Evolutionary conservation across 768 basidiomycete species (phyloP), one percentile per base, ranked within the genome.

Genomic region (Lepiota brunneoincarnata): DNA sequence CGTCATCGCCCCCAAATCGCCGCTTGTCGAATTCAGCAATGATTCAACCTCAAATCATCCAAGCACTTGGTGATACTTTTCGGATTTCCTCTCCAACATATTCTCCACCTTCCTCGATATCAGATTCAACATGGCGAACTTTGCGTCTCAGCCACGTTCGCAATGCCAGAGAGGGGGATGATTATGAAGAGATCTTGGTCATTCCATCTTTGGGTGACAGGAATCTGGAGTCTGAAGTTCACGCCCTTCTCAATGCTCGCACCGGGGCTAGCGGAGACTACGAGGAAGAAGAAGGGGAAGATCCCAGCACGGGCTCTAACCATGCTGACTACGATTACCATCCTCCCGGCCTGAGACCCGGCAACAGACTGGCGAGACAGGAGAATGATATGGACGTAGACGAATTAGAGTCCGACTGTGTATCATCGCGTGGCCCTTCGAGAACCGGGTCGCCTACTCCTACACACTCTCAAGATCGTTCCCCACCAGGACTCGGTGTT

Each of bases 21-120:
- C 52, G 44, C 23, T 44, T 43, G 14, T 5, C 44, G 4, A 46
- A 24, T 18, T 37, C 52, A 17, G 20, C 31, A 12, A 44, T 17
- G 12, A 37, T 36, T 17, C 52, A 69, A 6, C 76, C 83, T 5
- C 73, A 73, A 17, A 71, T 77, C 36, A 70, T 79, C 36, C 78
- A 77, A 60, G 80, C 81, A 10, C 65, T 80, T 18, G 81, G 81
- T 51, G 83, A 86, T 55, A 76, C 80, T 1, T 83, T 85, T 73
- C 74, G 82, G n/a, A 75, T 81, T 47, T 59, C 74, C 6, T 58
- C 71, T 55, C 67, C 64, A 17, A 58, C 71, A 20, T 75, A 74
- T 55, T 74, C 73, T 0, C 71, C 74, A 0, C 75, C 75, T 4
- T 69, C 69, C 34, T 72, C 70, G 18, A 75, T 75, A 38, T 74